Evolutionary conservation across 163 green algal genomes (phyloP).

Genomic region (Prototheca wickerhamii): DNA sequence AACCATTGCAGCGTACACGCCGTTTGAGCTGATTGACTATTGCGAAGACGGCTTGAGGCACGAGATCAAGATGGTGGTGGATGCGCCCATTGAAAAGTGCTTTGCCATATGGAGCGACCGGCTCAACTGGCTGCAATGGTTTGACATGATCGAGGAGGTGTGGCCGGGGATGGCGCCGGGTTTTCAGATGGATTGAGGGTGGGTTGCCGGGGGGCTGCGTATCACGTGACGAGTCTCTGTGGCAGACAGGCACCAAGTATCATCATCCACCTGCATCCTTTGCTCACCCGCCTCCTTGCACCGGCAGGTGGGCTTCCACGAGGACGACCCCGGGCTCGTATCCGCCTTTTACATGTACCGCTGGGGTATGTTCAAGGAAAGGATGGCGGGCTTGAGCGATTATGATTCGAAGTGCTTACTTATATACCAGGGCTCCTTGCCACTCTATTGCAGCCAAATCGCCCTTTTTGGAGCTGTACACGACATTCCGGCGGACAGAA

Average conservation of each 20-base stretch:
- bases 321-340: conserved; percentile 14
- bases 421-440: too few species aligned
- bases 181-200: too few species aligned
- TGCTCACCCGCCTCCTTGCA: too few species aligned
- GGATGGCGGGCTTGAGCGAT: not conserved
- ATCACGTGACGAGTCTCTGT: too few species aligned
- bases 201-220: too few species aligned
- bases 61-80: conserved; percentile 29
- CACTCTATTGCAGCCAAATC: conserved; percentile 18
- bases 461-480: conserved; percentile 32
- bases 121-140: conserved; percentile 39
- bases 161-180: too few species aligned
- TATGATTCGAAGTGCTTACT: not conserved
- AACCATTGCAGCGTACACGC: conserved; percentile 32
- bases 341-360: conserved; percentile 32
- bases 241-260: too few species aligned
- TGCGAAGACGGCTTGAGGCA: conserved; percentile 26
- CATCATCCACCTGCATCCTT: too few species aligned
- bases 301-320: conserved; percentile 23
- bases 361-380: conserved; percentile 22
- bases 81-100: conserved; percentile 24
- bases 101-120: conserved; percentile 33
- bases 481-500: conserved; percentile 23
- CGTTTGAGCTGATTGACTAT: conserved; percentile 39
- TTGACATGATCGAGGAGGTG: conserved; percentile 36